phyloP scores from a whole-genome alignment of 2,329 filamentous ascomycete genomes.

The Purpureocillium lavendulum region DNA sequence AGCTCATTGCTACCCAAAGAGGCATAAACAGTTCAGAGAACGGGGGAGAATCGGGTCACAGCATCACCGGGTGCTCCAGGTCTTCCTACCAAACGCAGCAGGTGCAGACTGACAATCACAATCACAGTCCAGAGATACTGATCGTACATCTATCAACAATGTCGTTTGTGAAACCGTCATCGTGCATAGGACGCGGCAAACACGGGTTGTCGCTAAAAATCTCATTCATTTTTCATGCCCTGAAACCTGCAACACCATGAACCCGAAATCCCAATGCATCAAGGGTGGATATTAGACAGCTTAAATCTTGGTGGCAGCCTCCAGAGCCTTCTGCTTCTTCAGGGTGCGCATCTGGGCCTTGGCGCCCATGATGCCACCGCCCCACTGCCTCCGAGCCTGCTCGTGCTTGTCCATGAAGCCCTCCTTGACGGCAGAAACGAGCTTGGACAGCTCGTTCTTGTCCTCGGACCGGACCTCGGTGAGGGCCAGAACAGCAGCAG shows the following conservation, averaged over 20 bases:
- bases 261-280: constrained; percentile 29
- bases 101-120: no score
- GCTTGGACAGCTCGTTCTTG: constrained; percentile 96
- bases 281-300: constrained; percentile 26
- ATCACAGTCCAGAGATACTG: no score
- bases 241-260: constrained; percentile 32
- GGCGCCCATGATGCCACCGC: constrained; percentile 97
- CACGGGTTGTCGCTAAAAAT: constrained; percentile 25
- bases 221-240: constrained; percentile 32
- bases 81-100: no score
- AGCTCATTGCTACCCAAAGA: no score
- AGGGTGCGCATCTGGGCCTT: constrained; percentile 73
- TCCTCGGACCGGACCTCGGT: constrained; percentile 97
- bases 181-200: constrained; percentile 8
- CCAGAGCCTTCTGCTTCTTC: constrained; percentile 93
- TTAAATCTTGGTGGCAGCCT: constrained; percentile 97
- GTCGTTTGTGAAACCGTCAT: background rate
- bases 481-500: constrained; percentile 87
- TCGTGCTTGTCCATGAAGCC: constrained; percentile 96
- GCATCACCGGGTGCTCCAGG: no score
- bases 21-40: no score
- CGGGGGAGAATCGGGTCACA: no score
- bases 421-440: constrained; percentile 93
- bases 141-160: no score
- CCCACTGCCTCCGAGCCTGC: constrained; percentile 87